Conservation (phyloP, 805 yeast species). For the Kuraishia capsulata region DNA sequence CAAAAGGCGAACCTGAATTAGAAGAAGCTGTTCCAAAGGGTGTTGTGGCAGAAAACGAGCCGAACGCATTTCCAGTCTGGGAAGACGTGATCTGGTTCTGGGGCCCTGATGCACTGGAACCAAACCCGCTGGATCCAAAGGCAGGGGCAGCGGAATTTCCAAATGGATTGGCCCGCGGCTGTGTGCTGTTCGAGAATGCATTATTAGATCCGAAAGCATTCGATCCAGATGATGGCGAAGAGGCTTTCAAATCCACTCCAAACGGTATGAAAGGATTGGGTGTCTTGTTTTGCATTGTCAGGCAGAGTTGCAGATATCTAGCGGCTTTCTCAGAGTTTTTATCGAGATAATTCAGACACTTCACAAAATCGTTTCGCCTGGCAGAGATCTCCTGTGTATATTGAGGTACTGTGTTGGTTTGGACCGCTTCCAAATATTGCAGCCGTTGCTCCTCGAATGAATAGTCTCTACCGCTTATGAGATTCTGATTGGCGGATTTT, state of each 20-base stretch:
- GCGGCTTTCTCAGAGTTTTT: conserved; percentile 42
- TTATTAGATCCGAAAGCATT: neutral
- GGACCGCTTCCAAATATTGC: conserved; percentile 32
- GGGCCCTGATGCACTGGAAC: conserved; percentile 8
- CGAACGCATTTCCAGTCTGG: conserved; percentile 3
- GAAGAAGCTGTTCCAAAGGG: no score
- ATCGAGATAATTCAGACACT: conserved; percentile 27
- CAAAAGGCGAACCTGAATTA: no score
- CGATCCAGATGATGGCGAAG: conserved; percentile 3
- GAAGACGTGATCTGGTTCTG: conserved; percentile 1
- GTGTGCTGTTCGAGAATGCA: neutral
- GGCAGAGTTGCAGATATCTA: conserved; percentile 42
- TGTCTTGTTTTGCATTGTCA: conserved; percentile 17
- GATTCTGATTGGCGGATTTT: conserved; percentile 34
- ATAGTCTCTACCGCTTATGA: conserved; percentile 42
- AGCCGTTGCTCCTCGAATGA: conserved; percentile 46
- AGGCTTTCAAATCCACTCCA: conserved; percentile 6
- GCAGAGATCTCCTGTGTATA: conserved; percentile 31
- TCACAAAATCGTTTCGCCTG: conserved; percentile 37
- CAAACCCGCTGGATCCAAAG: conserved; percentile 4
- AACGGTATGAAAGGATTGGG: conserved; percentile 6
- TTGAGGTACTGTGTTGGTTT: conserved; percentile 23
- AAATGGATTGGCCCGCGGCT: conserved; percentile 8
- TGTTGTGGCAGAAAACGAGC: neutral
- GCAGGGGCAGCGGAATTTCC: conserved; percentile 6